A percentile compares a stretch with the other conserved stretches of the same genome.
These are phyloP conservation scores for Phialemonium atrogriseum DNA, from an alignment of 2,329 filamentous ascomycete genomes.

Conservation along the genomic window DNA sequence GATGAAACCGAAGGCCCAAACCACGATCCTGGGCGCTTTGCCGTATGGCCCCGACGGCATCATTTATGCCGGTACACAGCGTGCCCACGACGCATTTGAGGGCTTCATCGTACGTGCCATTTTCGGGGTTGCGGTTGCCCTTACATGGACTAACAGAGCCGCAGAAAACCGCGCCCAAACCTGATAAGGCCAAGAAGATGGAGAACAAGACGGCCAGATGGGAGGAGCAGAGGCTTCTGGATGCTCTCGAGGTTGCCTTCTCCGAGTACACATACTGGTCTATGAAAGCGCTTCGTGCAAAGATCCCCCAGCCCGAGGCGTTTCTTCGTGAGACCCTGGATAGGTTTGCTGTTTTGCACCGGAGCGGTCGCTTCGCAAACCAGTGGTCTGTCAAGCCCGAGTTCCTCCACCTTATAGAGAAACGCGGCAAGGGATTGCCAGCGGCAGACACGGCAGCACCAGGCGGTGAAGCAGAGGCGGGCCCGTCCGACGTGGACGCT, in stretches of 20 bases:
- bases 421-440: slow-evolving; percentile 36
- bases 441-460: slow-evolving; percentile 14
- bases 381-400: slow-evolving; percentile 75
- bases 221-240: slow-evolving; percentile 78
- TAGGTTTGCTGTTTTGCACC: slow-evolving; percentile 73
- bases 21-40: slow-evolving; percentile 39
- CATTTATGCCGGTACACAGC: slow-evolving; percentile 49
- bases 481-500: slow-evolving; percentile 54
- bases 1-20: slow-evolving; percentile 51
- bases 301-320: slow-evolving; percentile 81
- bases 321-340: slow-evolving; percentile 82
- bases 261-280: slow-evolving; percentile 84
- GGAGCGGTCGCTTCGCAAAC: slow-evolving; percentile 76
- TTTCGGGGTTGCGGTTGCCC: too few species aligned
- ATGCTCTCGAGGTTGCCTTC: slow-evolving; percentile 78
- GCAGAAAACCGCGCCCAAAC: slow-evolving; percentile 43
- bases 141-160: slow-evolving; percentile 8
- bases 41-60: slow-evolving; percentile 43
- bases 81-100: slow-evolving; percentile 34
- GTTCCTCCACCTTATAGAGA: slow-evolving; percentile 34
- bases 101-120: slow-evolving; percentile 47
- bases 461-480: slow-evolving; percentile 38
- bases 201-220: slow-evolving; percentile 87
- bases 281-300: slow-evolving; percentile 74
- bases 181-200: slow-evolving; percentile 51